These are phyloP conservation scores for Fusarium protoensiforme DNA, from an alignment of 2,329 filamentous ascomycete species.

Conservation along the genomic window DNA sequence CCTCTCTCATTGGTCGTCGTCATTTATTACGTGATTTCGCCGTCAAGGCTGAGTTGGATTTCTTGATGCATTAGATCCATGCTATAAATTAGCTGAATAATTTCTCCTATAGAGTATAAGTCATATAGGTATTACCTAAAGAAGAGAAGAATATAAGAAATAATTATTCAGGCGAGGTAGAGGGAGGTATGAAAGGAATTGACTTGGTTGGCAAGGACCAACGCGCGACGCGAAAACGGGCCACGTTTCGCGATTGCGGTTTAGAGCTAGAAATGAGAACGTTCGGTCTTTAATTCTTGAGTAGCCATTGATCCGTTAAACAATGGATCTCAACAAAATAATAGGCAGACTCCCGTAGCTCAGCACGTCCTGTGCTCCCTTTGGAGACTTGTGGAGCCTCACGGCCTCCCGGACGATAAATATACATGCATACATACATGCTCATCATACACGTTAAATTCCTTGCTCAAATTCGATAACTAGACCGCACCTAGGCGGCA, in stretches of 20 bases:
- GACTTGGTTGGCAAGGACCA: background rate
- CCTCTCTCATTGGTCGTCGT: no score
- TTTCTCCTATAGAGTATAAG: background rate
- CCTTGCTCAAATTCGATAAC: no score
- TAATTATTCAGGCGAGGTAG: background rate
- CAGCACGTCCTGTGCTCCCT: no score
- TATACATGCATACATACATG: no score
- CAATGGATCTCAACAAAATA: no score
- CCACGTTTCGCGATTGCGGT: background rate
- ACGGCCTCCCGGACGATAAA: no score
- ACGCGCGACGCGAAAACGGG: background rate
- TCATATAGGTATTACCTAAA: background rate
- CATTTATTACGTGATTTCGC: no score
- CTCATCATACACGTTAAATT: no score
- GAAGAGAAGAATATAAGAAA: background rate
- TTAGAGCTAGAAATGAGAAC: background rate
- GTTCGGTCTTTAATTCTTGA: background rate
- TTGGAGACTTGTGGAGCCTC: no score
- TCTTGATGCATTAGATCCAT: background rate
- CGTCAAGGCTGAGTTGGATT: background rate
- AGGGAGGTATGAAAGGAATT: background rate
- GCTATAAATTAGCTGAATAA: background rate
- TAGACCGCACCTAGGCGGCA: no score
- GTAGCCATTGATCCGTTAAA: no score
- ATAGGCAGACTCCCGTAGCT: no score